These are phyloP conservation scores for Cardamine occulta DNA, from an alignment of 345 rosid species.

Conservation along the genomic window DNA sequence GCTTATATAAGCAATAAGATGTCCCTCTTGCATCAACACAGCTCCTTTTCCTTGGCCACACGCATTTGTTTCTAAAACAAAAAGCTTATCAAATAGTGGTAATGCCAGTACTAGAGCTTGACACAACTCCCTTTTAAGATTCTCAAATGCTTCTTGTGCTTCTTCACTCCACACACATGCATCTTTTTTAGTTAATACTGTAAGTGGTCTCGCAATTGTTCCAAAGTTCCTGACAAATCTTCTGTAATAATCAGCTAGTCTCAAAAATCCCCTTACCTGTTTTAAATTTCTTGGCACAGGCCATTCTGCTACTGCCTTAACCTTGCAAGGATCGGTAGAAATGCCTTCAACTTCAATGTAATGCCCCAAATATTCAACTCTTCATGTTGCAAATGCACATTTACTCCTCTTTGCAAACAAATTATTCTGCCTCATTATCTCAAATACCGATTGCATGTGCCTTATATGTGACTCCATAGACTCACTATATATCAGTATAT, in stretches of 20 bases:
- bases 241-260: too few species aligned
- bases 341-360: too few species aligned
- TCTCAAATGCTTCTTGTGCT: background rate
- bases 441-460: accelerated
- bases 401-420: too few species aligned
- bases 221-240: too few species aligned
- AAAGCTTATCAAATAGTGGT: background rate
- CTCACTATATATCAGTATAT: accelerated
- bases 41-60: background rate
- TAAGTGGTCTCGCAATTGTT: background rate
- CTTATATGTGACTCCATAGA: accelerated
- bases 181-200: background rate
- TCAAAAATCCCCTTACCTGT: too few species aligned
- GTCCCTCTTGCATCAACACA: background rate
- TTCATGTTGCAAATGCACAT: too few species aligned
- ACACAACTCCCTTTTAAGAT: background rate
- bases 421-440: too few species aligned
- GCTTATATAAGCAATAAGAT: background rate
- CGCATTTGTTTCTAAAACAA: background rate
- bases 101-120: background rate
- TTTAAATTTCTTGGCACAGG: too few species aligned
- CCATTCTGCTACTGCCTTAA: too few species aligned
- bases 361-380: too few species aligned
- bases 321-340: too few species aligned
- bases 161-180: background rate